phyloP scores from a whole-genome alignment of 352 stramenopile genomes.

The Pythium volutum region DNA sequence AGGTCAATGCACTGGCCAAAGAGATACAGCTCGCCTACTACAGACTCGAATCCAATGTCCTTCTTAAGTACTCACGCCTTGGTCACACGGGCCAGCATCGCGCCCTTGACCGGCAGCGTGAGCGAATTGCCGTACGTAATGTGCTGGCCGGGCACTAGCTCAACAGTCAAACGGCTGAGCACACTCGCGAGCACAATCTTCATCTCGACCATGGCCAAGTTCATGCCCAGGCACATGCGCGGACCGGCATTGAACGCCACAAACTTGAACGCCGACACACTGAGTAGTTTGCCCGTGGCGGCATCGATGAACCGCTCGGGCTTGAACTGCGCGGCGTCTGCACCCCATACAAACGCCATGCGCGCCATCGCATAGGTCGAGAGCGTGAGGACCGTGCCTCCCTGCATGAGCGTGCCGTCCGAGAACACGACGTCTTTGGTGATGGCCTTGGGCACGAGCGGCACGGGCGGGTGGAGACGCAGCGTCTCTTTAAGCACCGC shows the following conservation, averaged over 20 bases:
- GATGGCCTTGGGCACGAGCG: constrained; percentile 27
- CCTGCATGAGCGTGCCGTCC: constrained; percentile 31
- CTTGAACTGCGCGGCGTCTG: constrained; percentile 29
- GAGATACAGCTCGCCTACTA: too few relatives aligned
- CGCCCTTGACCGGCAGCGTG: constrained; percentile 47
- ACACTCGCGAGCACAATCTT: constrained; percentile 61
- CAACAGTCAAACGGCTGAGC: constrained; percentile 55
- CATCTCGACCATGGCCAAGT: constrained; percentile 76
- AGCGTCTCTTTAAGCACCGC: constrained; percentile 41
- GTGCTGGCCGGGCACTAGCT: constrained; percentile 27
- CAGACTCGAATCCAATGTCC: too few relatives aligned
- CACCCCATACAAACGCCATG: constrained; percentile 30
- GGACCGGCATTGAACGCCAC: constrained; percentile 56
- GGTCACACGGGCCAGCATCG: constrained; percentile 8
- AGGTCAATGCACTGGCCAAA: too few relatives aligned
- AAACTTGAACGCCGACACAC: constrained; percentile 59
- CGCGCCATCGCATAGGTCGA: constrained; percentile 32
- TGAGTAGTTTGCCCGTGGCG: constrained; percentile 11
- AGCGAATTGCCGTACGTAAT: constrained; percentile 46
- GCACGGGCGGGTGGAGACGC: constrained; percentile 39
- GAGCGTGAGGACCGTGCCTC: constrained; percentile 19
- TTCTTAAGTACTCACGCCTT: too few relatives aligned
- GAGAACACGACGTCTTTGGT: constrained; percentile 28
- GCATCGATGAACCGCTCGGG: constrained; percentile 35
- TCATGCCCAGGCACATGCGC: constrained; percentile 47